These are phyloP conservation scores for Fusarium sublunatum DNA, from an alignment of 2,329 filamentous ascomycete species.

Conservation along the genomic window DNA sequence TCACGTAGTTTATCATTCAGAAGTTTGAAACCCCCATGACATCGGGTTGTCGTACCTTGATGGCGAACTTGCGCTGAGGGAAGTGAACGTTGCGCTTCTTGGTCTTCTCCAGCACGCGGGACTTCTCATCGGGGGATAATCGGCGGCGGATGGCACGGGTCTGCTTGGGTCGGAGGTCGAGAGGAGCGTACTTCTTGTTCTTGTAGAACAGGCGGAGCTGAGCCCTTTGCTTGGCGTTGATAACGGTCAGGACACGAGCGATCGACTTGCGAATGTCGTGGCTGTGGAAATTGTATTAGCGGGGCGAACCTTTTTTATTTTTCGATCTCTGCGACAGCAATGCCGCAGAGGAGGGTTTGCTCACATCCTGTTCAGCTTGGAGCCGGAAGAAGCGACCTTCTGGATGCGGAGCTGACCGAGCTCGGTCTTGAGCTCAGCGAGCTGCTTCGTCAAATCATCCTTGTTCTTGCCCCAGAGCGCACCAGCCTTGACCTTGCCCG, in stretches of 20 bases:
- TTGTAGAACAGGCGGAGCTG: conserved; percentile 99
- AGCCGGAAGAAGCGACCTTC: conserved; percentile 95
- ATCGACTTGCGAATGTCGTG: conserved; percentile 99
- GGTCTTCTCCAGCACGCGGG: conserved; percentile 88
- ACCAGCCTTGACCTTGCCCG: conserved; percentile 87
- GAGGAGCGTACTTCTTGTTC: conserved; percentile 99
- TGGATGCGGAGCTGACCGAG: conserved; percentile 96
- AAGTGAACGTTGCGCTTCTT: conserved; percentile 97
- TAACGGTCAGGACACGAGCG: conserved; percentile 97
- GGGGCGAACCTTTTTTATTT: conserved; percentile 11
- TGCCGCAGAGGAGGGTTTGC: conserved; percentile 47
- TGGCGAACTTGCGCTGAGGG: conserved; percentile 97
- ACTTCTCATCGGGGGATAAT: conserved; percentile 90
- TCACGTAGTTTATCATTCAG: neutral
- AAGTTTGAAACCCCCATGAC: neutral
- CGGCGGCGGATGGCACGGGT: conserved; percentile 97
- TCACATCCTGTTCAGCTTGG: conserved; percentile 98
- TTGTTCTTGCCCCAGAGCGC: conserved; percentile 99
- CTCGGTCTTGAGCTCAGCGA: conserved; percentile 95
- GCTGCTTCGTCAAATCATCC: conserved; percentile 96
- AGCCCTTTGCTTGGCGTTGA: conserved; percentile 99
- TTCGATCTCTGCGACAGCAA: conserved; percentile 4
- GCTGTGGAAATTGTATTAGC: conserved; percentile 61
- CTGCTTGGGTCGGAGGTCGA: conserved; percentile 98
- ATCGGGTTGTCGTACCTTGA: conserved; percentile 76